Evolutionary conservation across 2,329 filamentous ascomycete species (phyloP).

Genomic region (Fragosphaeria purpurea): DNA sequence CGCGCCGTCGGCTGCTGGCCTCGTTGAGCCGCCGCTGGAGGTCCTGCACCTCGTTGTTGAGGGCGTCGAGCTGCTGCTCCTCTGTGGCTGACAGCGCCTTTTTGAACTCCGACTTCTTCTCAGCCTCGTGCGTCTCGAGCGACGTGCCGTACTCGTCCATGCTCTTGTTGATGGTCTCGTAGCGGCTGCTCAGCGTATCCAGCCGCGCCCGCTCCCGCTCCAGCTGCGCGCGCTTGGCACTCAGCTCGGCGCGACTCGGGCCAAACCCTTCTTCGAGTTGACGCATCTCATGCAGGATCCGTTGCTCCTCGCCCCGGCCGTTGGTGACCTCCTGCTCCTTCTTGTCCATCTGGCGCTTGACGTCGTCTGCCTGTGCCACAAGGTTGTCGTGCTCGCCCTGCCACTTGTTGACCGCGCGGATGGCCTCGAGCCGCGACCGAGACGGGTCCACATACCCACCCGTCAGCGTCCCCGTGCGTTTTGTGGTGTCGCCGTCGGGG

Average conservation of each 20-base stretch:
- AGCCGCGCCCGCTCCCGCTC: constrained; percentile 64
- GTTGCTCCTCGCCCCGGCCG: constrained; percentile 75
- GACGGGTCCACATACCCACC: constrained; percentile 87
- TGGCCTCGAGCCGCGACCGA: constrained; percentile 76
- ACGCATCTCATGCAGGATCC: constrained; percentile 65
- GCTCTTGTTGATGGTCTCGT: constrained; percentile 62
- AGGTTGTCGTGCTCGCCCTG: constrained; percentile 64
- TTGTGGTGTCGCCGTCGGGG: constrained; percentile 85
- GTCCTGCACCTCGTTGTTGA: constrained; percentile 60
- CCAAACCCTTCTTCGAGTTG: constrained; percentile 76
- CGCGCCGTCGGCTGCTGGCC: constrained; percentile 60
- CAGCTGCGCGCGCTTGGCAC: constrained; percentile 63
- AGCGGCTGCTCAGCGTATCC: constrained; percentile 54
- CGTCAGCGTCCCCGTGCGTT: constrained; percentile 90
- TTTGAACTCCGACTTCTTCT: constrained; percentile 81
- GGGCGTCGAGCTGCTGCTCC: constrained; percentile 65
- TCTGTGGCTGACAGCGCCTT: constrained; percentile 78
- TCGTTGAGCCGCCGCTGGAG: constrained; percentile 70
- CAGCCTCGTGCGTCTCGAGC: constrained; percentile 65
- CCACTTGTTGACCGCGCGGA: constrained; percentile 64
- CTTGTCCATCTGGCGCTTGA: constrained; percentile 60
- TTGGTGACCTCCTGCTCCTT: constrained; percentile 84
- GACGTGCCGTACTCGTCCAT: constrained; percentile 69
- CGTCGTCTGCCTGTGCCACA: constrained; percentile 51
- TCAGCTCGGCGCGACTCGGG: constrained; percentile 66